Evolutionary conservation across 257 asterid species (phyloP).

Genomic region (Solanum neorickii): DNA sequence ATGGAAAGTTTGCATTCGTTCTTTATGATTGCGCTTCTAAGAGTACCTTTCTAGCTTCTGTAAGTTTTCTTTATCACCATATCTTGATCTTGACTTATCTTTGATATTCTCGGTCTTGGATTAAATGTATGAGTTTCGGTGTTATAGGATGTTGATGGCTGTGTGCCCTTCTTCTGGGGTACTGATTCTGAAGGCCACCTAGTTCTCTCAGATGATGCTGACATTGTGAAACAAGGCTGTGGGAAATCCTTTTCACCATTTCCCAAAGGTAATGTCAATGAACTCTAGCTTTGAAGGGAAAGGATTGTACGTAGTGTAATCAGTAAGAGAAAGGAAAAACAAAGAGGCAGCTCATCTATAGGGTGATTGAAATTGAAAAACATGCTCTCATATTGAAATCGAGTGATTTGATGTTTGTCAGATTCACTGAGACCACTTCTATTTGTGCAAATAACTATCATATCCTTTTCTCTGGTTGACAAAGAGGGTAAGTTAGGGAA

Average conservation of each 20-base stretch:
- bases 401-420: background rate
- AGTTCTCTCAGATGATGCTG: slow-evolving; percentile 66
- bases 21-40: slow-evolving; percentile 57
- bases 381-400: background rate
- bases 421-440: background rate
- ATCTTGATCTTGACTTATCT: background rate
- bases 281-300: background rate
- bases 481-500: background rate
- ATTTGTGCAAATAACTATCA: background rate
- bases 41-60: slow-evolving; percentile 60
- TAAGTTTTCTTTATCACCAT: slow-evolving; percentile 17
- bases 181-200: slow-evolving; percentile 78
- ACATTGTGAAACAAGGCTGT: slow-evolving; percentile 78
- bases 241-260: slow-evolving; percentile 85
- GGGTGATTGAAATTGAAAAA: background rate
- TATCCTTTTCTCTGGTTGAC: background rate
- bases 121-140: background rate
- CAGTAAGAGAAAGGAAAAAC: background rate
- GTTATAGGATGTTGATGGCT: slow-evolving; percentile 62
- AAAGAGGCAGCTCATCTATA: background rate
- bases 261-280: slow-evolving; percentile 59
- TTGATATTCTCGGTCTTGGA: background rate
- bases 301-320: background rate
- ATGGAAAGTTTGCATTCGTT: slow-evolving; percentile 73
- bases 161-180: slow-evolving; percentile 88